phyloP scores from a whole-genome alignment of 495 filamentous ascomycete genomes.

The Staphylotrichum tortipilum region DNA sequence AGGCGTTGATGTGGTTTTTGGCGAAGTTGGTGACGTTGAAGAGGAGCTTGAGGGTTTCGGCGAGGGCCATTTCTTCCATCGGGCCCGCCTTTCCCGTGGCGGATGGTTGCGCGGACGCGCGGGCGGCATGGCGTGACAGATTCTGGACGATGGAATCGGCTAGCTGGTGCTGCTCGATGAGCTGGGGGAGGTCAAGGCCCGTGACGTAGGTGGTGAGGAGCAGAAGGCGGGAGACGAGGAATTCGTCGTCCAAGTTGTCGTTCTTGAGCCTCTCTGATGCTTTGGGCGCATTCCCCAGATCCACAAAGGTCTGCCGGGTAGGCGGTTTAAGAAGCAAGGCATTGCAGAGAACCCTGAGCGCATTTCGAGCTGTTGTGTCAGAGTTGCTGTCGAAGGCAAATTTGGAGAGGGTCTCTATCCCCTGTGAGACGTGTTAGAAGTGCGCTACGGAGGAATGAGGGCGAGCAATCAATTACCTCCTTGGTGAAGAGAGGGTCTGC shows the following conservation, averaged over 20 bases:
- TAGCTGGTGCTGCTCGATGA: conserved; percentile 63
- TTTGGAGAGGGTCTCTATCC: conserved; percentile 60
- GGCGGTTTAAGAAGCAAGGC: conserved; percentile 62
- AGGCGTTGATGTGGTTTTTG: conserved; percentile 47
- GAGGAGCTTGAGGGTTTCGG: conserved; percentile 76
- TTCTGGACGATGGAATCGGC: conserved; percentile 62
- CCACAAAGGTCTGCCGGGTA: conserved; percentile 71
- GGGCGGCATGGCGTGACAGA: conserved; percentile 54
- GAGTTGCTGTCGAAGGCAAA: conserved; percentile 62
- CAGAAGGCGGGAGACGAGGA: conserved; percentile 71
- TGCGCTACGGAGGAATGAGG: too few relatives aligned
- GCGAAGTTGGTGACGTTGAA: conserved; percentile 64
- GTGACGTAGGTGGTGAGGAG: conserved; percentile 83
- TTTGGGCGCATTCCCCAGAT: conserved; percentile 64
- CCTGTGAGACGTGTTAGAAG: conserved; percentile 44
- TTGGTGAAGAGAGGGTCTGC: conserved; percentile 75
- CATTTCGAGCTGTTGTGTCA: conserved; percentile 58
- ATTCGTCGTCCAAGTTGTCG: conserved; percentile 78
- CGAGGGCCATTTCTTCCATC: conserved; percentile 71
- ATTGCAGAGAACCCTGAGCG: conserved; percentile 81
- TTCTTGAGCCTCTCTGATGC: conserved; percentile 65
- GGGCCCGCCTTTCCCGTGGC: conserved; percentile 36
- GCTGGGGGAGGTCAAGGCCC: conserved; percentile 53
- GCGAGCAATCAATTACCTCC: too few relatives aligned
- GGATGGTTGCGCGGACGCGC: conserved; percentile 12